Evolutionary conservation across 2,329 filamentous ascomycete species (phyloP).

Genomic region (Alternaria sp.): DNA sequence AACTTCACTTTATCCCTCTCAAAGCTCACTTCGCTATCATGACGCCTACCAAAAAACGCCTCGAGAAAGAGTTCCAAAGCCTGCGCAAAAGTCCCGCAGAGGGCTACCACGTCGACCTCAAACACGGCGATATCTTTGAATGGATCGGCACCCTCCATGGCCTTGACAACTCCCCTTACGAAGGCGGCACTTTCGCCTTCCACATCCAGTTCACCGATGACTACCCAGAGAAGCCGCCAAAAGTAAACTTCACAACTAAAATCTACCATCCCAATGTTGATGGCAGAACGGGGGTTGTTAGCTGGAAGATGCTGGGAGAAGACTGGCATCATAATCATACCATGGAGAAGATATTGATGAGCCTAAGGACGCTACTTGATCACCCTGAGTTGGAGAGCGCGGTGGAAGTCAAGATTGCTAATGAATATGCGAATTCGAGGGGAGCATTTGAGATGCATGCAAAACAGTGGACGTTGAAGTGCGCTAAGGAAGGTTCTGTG

Average conservation of each 20-base stretch:
- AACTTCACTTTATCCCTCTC: background rate
- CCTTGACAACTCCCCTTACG: background rate
- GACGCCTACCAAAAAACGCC: constrained; percentile 3
- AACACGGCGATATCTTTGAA: constrained; percentile 3
- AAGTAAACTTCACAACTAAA: constrained; percentile 2
- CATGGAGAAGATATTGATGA: constrained; percentile 4
- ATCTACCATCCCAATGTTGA: constrained; percentile 12
- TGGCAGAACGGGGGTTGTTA: background rate
- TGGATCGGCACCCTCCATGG: constrained; percentile 5
- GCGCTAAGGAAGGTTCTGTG: background rate
- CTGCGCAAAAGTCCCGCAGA: background rate
- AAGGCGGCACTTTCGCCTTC: constrained; percentile 2
- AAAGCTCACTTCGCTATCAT: background rate
- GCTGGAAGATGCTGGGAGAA: constrained; percentile 2
- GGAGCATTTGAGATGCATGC: background rate
- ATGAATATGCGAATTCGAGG: constrained; percentile 1
- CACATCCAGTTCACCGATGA: constrained; percentile 11
- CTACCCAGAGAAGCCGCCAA: constrained; percentile 7
- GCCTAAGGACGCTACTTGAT: constrained; percentile 5
- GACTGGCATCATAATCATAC: constrained; percentile 7
- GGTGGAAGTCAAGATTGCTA: constrained; percentile 2
- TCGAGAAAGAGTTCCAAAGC: constrained; percentile 7
- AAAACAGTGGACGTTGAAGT: constrained; percentile 8
- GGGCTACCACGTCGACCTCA: constrained; percentile 4
- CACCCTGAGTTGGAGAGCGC: constrained; percentile 9